A percentile compares a stretch with the other conserved stretches of the same genome.
Evolutionary conservation across 352 stramenopile genomes (phyloP).

Genomic region (Globisporangium camurandrum): DNA sequence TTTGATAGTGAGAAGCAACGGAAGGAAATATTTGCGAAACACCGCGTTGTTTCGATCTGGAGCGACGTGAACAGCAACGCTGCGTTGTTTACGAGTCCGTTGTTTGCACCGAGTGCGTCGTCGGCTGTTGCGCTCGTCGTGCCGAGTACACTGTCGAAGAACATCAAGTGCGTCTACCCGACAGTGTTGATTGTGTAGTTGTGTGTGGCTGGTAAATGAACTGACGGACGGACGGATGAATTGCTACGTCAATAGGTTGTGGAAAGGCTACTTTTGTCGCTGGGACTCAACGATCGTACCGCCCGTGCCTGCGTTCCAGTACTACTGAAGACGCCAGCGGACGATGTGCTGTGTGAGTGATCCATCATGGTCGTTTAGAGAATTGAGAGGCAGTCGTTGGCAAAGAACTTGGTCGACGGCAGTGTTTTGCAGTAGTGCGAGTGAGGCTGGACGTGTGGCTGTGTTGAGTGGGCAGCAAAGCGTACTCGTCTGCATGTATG

Average conservation of each 20-base stretch:
- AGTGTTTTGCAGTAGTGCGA: too few relatives aligned
- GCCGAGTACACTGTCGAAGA: constrained; percentile 78
- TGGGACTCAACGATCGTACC: constrained; percentile 77
- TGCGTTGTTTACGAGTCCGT: constrained; percentile 61
- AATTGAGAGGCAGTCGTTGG: too few relatives aligned
- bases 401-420: too few relatives aligned
- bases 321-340: too few relatives aligned
- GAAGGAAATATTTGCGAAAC: constrained; percentile 73
- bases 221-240: not conserved
- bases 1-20: constrained; percentile 93
- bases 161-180: constrained; percentile 62
- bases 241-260: constrained; percentile 35
- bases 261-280: constrained; percentile 82
- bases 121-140: constrained; percentile 36
- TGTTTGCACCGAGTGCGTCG: constrained; percentile 44
- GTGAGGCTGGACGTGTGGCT: too few relatives aligned
- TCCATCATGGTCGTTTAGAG: too few relatives aligned
- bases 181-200: not conserved
- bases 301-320: constrained; percentile 57
- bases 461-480: too few relatives aligned
- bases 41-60: constrained; percentile 75
- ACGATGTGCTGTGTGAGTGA: too few relatives aligned
- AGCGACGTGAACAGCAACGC: constrained; percentile 68
- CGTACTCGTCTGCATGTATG: too few relatives aligned
- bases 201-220: not conserved